phyloP scores from a whole-genome alignment of 371 early-diverging fungal genomes.

The Haplosporangium sp. region DNA sequence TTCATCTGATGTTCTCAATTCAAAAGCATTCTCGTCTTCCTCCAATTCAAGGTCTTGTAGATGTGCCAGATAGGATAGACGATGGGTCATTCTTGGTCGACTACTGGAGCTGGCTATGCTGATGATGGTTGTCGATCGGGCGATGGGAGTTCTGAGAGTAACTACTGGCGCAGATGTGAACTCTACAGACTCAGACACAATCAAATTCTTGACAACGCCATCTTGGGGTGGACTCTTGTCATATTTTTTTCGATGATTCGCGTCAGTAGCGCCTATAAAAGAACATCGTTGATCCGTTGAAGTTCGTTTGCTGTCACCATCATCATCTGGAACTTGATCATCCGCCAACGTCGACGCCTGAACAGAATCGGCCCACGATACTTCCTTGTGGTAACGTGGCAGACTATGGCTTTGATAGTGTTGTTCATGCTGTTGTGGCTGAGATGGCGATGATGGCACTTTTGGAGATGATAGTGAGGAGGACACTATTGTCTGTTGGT shows the following conservation, averaged over 20 bases:
- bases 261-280: background rate
- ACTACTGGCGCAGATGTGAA: background rate
- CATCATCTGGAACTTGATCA: background rate
- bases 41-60: conserved; percentile 13
- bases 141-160: background rate
- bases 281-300: background rate
- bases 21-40: conserved; percentile 12
- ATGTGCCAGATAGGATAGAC: conserved; percentile 41
- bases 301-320: background rate
- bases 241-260: background rate
- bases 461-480: background rate
- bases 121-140: conserved; percentile 17
- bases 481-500: background rate
- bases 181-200: background rate
- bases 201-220: background rate
- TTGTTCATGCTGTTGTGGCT: background rate
- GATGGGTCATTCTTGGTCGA: conserved; percentile 20
- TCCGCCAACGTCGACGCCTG: background rate
- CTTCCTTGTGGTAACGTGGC: background rate
- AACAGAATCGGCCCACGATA: background rate
- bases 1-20: too few species aligned
- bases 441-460: background rate
- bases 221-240: background rate
- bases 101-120: conserved; percentile 19
- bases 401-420: background rate